These are phyloP conservation scores for Amylocarpus encephaloides DNA, from an alignment of 2,329 filamentous ascomycete species.

Conservation along the genomic window DNA sequence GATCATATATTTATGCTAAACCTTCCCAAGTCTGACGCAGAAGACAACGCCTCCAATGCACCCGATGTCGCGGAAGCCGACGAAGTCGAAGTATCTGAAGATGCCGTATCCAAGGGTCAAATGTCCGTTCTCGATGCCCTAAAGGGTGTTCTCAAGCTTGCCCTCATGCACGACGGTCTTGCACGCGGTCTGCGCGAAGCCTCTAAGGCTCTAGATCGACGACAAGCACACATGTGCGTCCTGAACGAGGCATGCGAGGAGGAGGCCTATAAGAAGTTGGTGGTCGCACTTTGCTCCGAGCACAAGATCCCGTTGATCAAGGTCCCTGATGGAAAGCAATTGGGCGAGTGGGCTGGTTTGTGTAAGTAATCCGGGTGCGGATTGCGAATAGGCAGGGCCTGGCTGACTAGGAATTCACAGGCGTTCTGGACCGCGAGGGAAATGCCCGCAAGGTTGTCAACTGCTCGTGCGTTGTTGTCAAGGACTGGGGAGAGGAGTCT, in stretches of 20 bases:
- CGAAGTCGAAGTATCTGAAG: constrained; percentile 94
- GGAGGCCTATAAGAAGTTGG: constrained; percentile 99
- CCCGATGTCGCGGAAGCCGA: constrained; percentile 74
- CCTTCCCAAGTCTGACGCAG: constrained; percentile 86
- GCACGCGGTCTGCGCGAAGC: constrained; percentile 97
- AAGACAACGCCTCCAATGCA: constrained; percentile 75
- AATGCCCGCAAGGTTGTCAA: constrained; percentile 99
- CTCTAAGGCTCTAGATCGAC: constrained; percentile 96
- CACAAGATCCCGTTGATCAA: constrained; percentile 99
- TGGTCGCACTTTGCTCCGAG: constrained; percentile 96
- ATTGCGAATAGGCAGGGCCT: not conserved
- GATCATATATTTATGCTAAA: constrained; percentile 5
- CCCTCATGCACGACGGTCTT: constrained; percentile 98
- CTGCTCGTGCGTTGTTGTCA: constrained; percentile 99
- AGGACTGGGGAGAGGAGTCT: constrained; percentile 99
- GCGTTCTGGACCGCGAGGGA: constrained; percentile 97
- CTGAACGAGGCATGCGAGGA: constrained; percentile 99
- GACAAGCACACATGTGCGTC: constrained; percentile 99
- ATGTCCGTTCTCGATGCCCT: constrained; percentile 98
- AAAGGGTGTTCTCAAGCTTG: constrained; percentile 97
- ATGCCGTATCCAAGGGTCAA: constrained; percentile 78
- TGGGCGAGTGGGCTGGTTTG: constrained; percentile 99
- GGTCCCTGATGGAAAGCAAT: constrained; percentile 98
- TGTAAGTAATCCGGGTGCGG: constrained; percentile 60
- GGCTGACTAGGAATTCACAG: constrained; percentile 41